These are phyloP conservation scores for Whalleya microplaca DNA, from an alignment of 2,329 filamentous ascomycete species.

Conservation along the genomic window DNA sequence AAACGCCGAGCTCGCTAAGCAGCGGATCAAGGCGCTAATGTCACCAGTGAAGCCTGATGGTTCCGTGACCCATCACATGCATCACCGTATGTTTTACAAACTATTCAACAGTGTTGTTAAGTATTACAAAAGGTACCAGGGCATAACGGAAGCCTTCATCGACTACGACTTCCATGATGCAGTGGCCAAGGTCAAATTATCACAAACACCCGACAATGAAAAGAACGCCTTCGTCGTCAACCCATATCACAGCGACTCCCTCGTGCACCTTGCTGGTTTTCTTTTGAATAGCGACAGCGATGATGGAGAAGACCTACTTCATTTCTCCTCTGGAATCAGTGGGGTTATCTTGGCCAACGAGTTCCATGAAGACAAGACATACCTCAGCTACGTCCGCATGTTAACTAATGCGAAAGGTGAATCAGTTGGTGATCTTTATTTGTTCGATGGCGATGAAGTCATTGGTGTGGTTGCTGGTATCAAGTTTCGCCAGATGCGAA, in stretches of 20 bases:
- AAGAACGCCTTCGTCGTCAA: slow-evolving; percentile 13
- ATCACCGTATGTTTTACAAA: slow-evolving; percentile 26
- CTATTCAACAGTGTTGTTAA: slow-evolving; percentile 28
- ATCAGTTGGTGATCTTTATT: slow-evolving; percentile 22
- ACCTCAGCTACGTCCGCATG: slow-evolving; percentile 25
- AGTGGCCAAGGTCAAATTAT: slow-evolving; percentile 23
- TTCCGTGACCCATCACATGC: slow-evolving; percentile 5
- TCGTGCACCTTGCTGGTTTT: slow-evolving; percentile 28
- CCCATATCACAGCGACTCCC: slow-evolving; percentile 28
- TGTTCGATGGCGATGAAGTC: slow-evolving; percentile 20
- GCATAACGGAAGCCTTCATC: slow-evolving; percentile 21
- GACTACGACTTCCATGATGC: slow-evolving; percentile 14
- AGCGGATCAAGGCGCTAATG: slow-evolving; percentile 1
- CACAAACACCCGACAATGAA: slow-evolving; percentile 10
- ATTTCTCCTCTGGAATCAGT: slow-evolving; percentile 27
- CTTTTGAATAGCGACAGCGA: slow-evolving; percentile 19
- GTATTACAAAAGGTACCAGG: slow-evolving; percentile 25
- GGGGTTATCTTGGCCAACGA: slow-evolving; percentile 20
- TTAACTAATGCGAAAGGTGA: slow-evolving; percentile 17
- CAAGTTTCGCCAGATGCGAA: slow-evolving; percentile 23
- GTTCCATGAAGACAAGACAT: slow-evolving; percentile 18
- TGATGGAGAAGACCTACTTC: slow-evolving; percentile 11
- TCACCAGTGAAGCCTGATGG: neutral
- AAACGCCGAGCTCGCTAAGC: neutral
- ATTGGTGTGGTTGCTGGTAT: slow-evolving; percentile 21